Base-by-base conservation (phyloP, 257 asterid genomes). In the Schizonepeta tenuifolia region DNA sequence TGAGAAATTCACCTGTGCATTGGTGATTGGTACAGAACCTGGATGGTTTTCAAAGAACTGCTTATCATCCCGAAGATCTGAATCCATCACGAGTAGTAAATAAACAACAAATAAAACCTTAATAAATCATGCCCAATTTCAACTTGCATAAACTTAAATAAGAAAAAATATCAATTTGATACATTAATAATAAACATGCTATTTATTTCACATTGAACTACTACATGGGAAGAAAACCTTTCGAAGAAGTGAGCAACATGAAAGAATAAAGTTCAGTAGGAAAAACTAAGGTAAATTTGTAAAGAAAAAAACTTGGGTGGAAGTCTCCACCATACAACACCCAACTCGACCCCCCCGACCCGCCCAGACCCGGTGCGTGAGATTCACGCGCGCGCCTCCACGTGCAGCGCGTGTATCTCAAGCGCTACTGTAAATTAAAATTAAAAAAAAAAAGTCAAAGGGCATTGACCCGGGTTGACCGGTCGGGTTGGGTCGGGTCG, bases 1-100 rank as follows among this genome's bases (percentile, higher is more conserved):
- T n/a, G n/a, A n/a, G n/a, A n/a, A n/a, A n/a, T 43, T 83, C 78
- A 89, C 98, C 91, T 93, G 98, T 67, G 96, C 96, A 55, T 89
- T 76, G 67, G 96, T 77, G 73, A 93, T 93, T 70, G 97, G 96
- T 65, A 87, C 96, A 68, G 98, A 88, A 56, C 97, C 98, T 68
- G 98, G 96, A 81, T 93, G 98, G 84, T 93, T 91, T 41, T 78
- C 49, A 21, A 93, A 89, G 90, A 89, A 93, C 57, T 90, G 89
- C 87, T 91, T 83, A 78, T 94, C 98, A 81, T 91, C 98, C 72
- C 98, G 96, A 84, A 94, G 98, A 86, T 94, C 98, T 94, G 90
- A 72, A 76, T 70, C 13, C 75, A 81, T 28, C 43, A 65, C 67
- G 49, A 67, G 60, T 15, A 12, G 53, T 50, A 47, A 75, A 44